These are phyloP conservation scores for Crithidia mellificae DNA, from an alignment of 208 protist species.

Conservation along the genomic window DNA sequence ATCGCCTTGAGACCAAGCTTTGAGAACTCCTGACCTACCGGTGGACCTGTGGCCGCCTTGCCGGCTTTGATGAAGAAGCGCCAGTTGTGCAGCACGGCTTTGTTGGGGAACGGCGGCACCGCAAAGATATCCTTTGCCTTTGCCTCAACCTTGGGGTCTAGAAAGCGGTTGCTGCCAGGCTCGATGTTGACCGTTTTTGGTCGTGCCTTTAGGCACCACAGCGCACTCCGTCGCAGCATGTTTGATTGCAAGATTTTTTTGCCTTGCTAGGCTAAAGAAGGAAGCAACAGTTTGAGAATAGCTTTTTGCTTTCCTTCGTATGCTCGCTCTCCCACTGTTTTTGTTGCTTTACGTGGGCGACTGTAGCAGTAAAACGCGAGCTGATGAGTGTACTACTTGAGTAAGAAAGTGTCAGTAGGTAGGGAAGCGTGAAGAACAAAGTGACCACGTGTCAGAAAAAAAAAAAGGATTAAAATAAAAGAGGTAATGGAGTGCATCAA, in stretches of 20 bases:
- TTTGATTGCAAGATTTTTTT: not conserved
- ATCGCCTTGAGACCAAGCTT: constrained; percentile 89
- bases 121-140: constrained; percentile 84
- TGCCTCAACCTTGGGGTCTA: constrained; percentile 47
- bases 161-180: constrained; percentile 68
- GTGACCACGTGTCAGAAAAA: too few relatives aligned
- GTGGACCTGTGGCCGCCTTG: constrained; percentile 86
- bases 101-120: constrained; percentile 74
- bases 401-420: not conserved
- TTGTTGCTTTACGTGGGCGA: too few relatives aligned
- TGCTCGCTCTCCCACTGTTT: too few relatives aligned
- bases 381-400: not conserved
- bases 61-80: constrained; percentile 90
- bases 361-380: too few relatives aligned
- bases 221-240: constrained; percentile 48
- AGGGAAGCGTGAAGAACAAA: too few relatives aligned
- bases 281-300: too few relatives aligned
- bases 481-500: too few relatives aligned
- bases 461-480: too few relatives aligned
- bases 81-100: constrained; percentile 88
- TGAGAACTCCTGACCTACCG: constrained; percentile 90
- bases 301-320: too few relatives aligned
- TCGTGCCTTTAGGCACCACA: constrained; percentile 56
- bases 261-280: too few relatives aligned
- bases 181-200: constrained; percentile 78